Percentiles rank a stretch among this genome's conserved stretches.
These are phyloP conservation scores for Calamus simplicifolius DNA, from an alignment of 176 grass and related monocot species.

Conservation along the genomic window DNA sequence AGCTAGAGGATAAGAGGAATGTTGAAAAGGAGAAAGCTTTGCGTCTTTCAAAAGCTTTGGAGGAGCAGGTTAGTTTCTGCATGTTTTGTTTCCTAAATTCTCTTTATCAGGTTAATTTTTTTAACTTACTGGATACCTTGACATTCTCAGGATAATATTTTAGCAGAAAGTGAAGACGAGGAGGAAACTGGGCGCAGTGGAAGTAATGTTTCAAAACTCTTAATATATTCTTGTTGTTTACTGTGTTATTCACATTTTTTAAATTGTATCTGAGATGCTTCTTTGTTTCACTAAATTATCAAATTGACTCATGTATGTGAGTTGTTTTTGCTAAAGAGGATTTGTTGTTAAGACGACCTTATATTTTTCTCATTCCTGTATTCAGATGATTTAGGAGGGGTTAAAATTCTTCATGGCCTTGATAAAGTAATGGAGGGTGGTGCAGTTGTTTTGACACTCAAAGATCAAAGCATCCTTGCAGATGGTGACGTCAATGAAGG, in stretches of 20 bases:
- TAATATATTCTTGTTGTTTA: slow-evolving; percentile 12
- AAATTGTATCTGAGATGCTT: background rate
- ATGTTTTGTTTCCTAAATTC: background rate
- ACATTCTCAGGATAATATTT: slow-evolving; percentile 62
- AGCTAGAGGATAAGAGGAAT: slow-evolving; percentile 63
- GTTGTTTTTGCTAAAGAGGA: too few relatives aligned
- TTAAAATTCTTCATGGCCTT: slow-evolving; percentile 92
- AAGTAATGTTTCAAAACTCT: slow-evolving; percentile 18
- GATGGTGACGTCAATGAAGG: slow-evolving; percentile 82
- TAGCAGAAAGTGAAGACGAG: slow-evolving; percentile 55
- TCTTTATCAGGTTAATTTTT: background rate
- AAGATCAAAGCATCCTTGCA: slow-evolving; percentile 84
- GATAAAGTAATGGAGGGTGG: slow-evolving; percentile 94
- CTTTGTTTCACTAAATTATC: background rate
- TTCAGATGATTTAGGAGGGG: slow-evolving; percentile 78
- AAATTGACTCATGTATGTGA: too few relatives aligned
- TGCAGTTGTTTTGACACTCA: slow-evolving; percentile 92
- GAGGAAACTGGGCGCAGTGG: slow-evolving; percentile 24
- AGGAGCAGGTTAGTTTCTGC: slow-evolving; percentile 54
- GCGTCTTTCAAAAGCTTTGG: slow-evolving; percentile 59
- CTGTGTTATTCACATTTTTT: background rate
- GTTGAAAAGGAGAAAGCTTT: slow-evolving; percentile 76
- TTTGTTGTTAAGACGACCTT: slow-evolving; percentile 6
- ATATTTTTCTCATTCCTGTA: slow-evolving; percentile 12
- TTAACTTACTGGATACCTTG: slow-evolving; percentile 1